phyloP scores from a whole-genome alignment of 768 basidiomycete species.

The Leucosporidium yakuticum region DNA sequence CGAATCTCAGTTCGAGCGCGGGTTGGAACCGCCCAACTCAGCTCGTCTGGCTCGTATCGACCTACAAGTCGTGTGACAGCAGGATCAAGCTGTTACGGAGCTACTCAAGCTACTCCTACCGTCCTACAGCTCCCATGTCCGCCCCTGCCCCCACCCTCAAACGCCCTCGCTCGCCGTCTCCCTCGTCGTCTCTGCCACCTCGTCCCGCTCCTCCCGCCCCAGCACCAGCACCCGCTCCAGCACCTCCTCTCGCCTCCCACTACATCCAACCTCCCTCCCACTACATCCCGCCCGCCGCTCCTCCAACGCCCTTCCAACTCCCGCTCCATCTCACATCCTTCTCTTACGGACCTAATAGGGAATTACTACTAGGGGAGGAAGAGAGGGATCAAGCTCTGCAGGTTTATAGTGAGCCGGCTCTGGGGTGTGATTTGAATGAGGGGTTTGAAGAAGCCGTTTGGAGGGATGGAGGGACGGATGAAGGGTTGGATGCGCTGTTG shows the following conservation, averaged over 20 bases:
- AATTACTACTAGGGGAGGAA: conserved; percentile 25
- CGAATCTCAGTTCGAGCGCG: too few relatives aligned
- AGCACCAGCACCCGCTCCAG: conserved; percentile 14
- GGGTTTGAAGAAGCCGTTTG: conserved; percentile 71
- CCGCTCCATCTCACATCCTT: conserved; percentile 35
- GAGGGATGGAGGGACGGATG: conserved; percentile 62
- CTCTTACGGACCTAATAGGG: conserved; percentile 36
- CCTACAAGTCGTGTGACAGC: too few relatives aligned
- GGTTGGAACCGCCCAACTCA: too few relatives aligned
- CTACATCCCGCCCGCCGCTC: conserved; percentile 11
- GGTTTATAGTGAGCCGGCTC: conserved; percentile 25
- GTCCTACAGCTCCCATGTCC: too few relatives aligned
- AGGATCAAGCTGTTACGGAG: too few relatives aligned
- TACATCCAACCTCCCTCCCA: background rate
- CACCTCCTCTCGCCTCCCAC: conserved; percentile 27
- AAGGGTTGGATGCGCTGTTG: conserved; percentile 50
- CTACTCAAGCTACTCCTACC: too few relatives aligned
- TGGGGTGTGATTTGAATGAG: conserved; percentile 52
- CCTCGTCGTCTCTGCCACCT: conserved; percentile 31
- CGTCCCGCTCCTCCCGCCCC: background rate
- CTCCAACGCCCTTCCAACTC: conserved; percentile 20
- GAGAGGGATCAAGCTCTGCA: conserved; percentile 26
- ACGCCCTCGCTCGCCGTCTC: conserved; percentile 13
- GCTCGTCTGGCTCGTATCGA: too few relatives aligned
- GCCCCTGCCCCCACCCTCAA: background rate